A percentile compares a stretch with the other conserved stretches of the same genome.
phyloP scores from a whole-genome alignment of 805 yeast species.

The Pichia rugopelliculosa region DNA sequence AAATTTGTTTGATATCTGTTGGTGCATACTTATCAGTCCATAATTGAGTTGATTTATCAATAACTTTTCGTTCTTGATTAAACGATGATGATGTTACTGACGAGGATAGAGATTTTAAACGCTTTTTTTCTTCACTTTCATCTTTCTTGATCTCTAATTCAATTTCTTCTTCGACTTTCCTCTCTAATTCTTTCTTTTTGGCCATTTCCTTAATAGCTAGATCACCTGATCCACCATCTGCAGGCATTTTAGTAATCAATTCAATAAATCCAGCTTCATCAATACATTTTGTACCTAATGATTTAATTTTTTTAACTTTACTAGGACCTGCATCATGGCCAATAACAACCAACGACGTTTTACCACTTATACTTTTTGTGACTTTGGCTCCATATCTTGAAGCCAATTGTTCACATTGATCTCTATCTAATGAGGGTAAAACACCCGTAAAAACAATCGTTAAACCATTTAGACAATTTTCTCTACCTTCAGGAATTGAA shows the following conservation, averaged over 20 bases:
- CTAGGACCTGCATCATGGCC: slow-evolving; percentile 97
- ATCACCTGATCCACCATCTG: slow-evolving; percentile 83
- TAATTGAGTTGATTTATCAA: slow-evolving; percentile 34
- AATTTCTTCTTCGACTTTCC: slow-evolving; percentile 40
- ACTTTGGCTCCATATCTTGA: slow-evolving; percentile 88
- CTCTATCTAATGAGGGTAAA: slow-evolving; percentile 72
- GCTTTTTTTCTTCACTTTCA: slow-evolving; percentile 14
- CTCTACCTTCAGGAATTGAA: slow-evolving; percentile 73
- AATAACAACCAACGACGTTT: slow-evolving; percentile 80
- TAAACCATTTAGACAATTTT: slow-evolving; percentile 80
- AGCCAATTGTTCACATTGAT: slow-evolving; percentile 66
- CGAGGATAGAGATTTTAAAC: slow-evolving; percentile 11
- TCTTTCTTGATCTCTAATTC: slow-evolving; percentile 27
- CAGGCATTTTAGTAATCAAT: slow-evolving; percentile 73
- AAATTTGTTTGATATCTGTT: slow-evolving; percentile 59
- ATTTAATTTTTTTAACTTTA: slow-evolving; percentile 76
- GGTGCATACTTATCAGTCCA: slow-evolving; percentile 98
- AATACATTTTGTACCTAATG: slow-evolving; percentile 68
- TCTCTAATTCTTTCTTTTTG: slow-evolving; percentile 65
- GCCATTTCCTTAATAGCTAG: slow-evolving; percentile 65
- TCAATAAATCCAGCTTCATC: slow-evolving; percentile 80
- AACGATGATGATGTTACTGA: neutral
- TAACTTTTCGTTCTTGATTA: slow-evolving; percentile 24
- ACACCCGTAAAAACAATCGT: slow-evolving; percentile 93
- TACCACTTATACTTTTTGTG: slow-evolving; percentile 75